Base-by-base conservation (phyloP, 2,329 filamentous ascomycete genomes). In the Alternaria ventricosa region DNA sequence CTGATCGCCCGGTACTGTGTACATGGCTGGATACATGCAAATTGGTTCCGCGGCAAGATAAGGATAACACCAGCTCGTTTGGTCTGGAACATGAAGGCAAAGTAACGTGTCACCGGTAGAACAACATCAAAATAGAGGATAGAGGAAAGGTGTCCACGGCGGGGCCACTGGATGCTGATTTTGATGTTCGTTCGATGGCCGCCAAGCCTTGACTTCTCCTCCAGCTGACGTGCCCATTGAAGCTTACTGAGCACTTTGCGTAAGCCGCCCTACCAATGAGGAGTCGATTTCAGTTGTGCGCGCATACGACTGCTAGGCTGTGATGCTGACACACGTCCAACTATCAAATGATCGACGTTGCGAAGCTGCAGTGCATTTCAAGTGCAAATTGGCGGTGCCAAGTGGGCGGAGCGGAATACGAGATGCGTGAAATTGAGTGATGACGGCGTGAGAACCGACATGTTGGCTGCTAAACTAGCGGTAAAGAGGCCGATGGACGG, bases 171-270 rank as follows among this genome's bases (percentile, higher is more conserved):
- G 58, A 65, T 61, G 57, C 60, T 65, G 49, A 66, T 64, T 57
- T 60, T 45, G 41, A 43, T 63, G 30, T 46, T 57, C 23, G 33
- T 27, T 46, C 47, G 50, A 41, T 12, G 27, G 10, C 20, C 45
- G 63, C 63, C 67, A 67, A 67, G 67, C 36, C 43, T 30, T 36
- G 46, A 56, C 44, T 51, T 53, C 43, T 60, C 33, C 43, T 54
- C 55, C 61, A 60, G 60, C 62, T 70, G 66, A 69, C 62, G 57
- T 59, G 55, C 56, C 49, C 18, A 30, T n/a, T 47, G 59, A 44
- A 53, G 66, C 66, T 71, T 66, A 70, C 63, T 70, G 67, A 71
- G 60, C 66, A 56, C n/a, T 22, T 46, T 33, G 64, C 56, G 27
- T 59, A 63, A 61, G 61, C 30, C 18, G 44, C 25, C 33, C 41